phyloP scores from a whole-genome alignment of 2,329 filamentous ascomycete species.

The Fusarium guadeloupense region DNA sequence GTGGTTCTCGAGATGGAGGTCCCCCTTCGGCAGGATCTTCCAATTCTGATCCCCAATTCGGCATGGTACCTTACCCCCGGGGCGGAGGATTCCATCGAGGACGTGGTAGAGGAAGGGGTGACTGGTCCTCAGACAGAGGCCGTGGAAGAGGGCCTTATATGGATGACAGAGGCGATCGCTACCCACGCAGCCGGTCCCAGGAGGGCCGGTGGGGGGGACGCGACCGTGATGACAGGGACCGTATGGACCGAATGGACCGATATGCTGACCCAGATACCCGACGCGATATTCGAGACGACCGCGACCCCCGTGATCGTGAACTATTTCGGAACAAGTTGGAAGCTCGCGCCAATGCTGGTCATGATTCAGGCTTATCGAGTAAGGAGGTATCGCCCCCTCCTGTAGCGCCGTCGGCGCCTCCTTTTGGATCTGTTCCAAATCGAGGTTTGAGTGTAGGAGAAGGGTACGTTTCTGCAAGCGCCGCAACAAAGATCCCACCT shows the following conservation, averaged over 20 bases:
- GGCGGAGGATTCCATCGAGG: slow-evolving; percentile 66
- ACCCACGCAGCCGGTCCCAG: slow-evolving; percentile 72
- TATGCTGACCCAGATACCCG: slow-evolving; percentile 53
- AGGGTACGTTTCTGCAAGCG: slow-evolving; percentile 42
- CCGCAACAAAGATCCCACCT: slow-evolving; percentile 60
- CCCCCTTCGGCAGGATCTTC: slow-evolving; percentile 76
- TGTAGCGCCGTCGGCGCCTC: slow-evolving; percentile 65
- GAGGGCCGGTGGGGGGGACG: slow-evolving; percentile 68
- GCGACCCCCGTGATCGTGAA: slow-evolving; percentile 58
- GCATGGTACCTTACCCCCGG: slow-evolving; percentile 59
- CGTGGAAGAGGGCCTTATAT: slow-evolving; percentile 65
- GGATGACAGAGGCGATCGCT: slow-evolving; percentile 69
- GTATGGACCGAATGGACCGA: slow-evolving; percentile 54
- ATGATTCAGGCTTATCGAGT: slow-evolving; percentile 57
- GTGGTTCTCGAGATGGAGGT: slow-evolving; percentile 74
- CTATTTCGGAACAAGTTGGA: slow-evolving; percentile 61
- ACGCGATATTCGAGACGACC: slow-evolving; percentile 59
- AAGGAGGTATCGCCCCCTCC: slow-evolving; percentile 67
- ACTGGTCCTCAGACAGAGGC: slow-evolving; percentile 57
- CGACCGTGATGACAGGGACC: slow-evolving; percentile 65
- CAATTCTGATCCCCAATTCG: slow-evolving; percentile 72
- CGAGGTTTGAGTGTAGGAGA: slow-evolving; percentile 51
- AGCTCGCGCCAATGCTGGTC: slow-evolving; percentile 55
- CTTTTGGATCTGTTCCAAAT: slow-evolving; percentile 65
- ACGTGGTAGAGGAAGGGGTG: slow-evolving; percentile 58